Evolutionary conservation across 768 basidiomycete genomes (phyloP).

Genomic region (Lactarius indigo): DNA sequence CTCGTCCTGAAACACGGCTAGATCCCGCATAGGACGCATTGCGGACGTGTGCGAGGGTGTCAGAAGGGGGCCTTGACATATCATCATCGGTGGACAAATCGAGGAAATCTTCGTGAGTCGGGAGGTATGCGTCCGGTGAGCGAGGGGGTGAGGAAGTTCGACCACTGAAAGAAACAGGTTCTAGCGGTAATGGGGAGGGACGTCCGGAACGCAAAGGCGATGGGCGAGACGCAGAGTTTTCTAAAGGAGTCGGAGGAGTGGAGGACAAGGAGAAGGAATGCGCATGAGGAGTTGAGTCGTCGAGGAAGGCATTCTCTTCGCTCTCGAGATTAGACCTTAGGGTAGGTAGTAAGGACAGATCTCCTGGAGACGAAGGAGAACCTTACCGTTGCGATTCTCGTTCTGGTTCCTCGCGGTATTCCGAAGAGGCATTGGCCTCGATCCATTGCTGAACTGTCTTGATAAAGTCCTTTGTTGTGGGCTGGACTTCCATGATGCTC

Average conservation of each 20-base stretch:
- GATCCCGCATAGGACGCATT: constrained; percentile 49
- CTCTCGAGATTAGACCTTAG: constrained; percentile 11
- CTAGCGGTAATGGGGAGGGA: constrained; percentile 51
- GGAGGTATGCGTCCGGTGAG: constrained; percentile 52
- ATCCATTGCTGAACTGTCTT: constrained; percentile 73
- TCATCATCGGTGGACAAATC: constrained; percentile 45
- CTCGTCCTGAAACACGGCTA: constrained; percentile 36
- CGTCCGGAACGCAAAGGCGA: constrained; percentile 34
- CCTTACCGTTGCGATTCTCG: constrained; percentile 39
- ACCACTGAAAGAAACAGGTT: constrained; percentile 35
- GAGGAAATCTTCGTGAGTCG: constrained; percentile 55
- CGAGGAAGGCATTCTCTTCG: constrained; percentile 1
- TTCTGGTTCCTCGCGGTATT: constrained; percentile 38
- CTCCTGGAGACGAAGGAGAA: not conserved
- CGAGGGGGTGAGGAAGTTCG: constrained; percentile 40
- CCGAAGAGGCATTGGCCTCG: constrained; percentile 41
- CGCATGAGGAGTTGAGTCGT: constrained; percentile 37
- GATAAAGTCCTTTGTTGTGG: constrained; percentile 69
- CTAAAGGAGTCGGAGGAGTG: constrained; percentile 48
- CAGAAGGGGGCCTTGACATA: constrained; percentile 26
- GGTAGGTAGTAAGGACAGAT: constrained; percentile 33
- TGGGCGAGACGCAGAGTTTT: not conserved
- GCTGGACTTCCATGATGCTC: constrained; percentile 46
- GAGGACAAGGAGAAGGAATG: constrained; percentile 64
- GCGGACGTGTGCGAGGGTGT: constrained; percentile 38